Conservation (phyloP, 2,329 filamentous ascomycete genomes). For the Gliomastix tumulicola region DNA sequence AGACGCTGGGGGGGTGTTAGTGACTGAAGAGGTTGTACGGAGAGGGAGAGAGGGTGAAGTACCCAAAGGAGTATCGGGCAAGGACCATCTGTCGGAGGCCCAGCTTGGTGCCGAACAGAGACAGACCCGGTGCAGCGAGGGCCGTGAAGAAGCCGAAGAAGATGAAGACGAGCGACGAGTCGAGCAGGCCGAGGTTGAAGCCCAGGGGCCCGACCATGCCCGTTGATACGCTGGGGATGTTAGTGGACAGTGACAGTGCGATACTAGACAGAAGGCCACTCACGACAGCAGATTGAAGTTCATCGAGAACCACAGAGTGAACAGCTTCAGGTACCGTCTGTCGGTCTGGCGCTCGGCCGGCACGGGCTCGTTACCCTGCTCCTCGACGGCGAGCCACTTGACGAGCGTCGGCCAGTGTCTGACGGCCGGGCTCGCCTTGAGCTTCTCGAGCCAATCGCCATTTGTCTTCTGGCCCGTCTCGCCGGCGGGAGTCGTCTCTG, state of each 20-base stretch:
- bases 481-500: too few species aligned
- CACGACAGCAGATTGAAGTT: constrained; percentile 39
- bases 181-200: constrained; percentile 47
- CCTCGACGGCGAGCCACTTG: constrained; percentile 22
- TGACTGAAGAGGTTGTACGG: constrained; percentile 55
- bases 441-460: too few species aligned
- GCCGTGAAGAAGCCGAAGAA: constrained; percentile 56
- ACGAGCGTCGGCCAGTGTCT: neutral
- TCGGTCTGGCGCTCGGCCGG: constrained; percentile 30
- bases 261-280: constrained; percentile 6
- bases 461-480: too few species aligned
- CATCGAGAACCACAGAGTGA: constrained; percentile 41
- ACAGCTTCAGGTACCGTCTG: constrained; percentile 33
- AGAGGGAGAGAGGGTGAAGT: constrained; percentile 38
- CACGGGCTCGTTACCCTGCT: constrained; percentile 34
- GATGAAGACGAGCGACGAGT: constrained; percentile 51
- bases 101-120: constrained; percentile 51
- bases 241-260: constrained; percentile 4
- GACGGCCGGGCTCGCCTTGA: too few species aligned
- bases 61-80: constrained; percentile 55
- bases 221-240: constrained; percentile 44
- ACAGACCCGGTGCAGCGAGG: constrained; percentile 46
- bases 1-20: constrained; percentile 28
- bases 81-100: constrained; percentile 63
- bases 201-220: constrained; percentile 53